Base-by-base conservation (phyloP, 768 basidiomycete genomes). In the Lentinus brumalis region DNA sequence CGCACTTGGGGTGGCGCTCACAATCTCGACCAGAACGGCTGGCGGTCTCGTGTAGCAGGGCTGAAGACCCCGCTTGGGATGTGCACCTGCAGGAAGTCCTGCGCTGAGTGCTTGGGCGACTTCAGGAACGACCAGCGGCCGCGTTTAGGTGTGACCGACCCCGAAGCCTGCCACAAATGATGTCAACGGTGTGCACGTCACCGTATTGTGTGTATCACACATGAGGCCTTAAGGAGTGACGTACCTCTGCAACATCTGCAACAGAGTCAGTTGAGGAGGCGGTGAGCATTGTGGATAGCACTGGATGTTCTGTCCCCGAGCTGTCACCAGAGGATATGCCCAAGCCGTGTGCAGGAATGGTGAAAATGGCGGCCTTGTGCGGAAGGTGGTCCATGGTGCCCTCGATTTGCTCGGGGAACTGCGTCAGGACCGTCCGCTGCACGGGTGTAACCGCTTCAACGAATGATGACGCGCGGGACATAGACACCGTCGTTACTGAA, bases 41-140 rank as follows among this genome's bases (percentile, higher is more conserved):
- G 54, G 3, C 60, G 49, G 10, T 50, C 45, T 41, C 60, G 49
- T 5, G 41, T 50, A 26, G 46, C 29, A 32, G 65, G 62, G 39
- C 62, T 66, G 51, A 66, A 51, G n/a, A 63, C 38, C 1, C 59
- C 57, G 1, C 52, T 50, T 9, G 65, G 65, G 31, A 66, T 66
- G 14, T 61, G 55, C 39, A 66, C 62, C 5, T 63, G 59, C 31
- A 63, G 26, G 31, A 63, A 63, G 50, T 63, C 60, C 18, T 42
- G 45, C 1, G 56, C 40, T 7, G 40, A 32, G 5, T 38, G 49
- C 18, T 39, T 57, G 7, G 59, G 50, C 8, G 57, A 55, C 35
- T 16, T 63, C 21, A 53, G n/a, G 29, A 56, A 15, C 4, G 54
- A 59, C 47, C 57, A 47, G 1, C 42, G 54, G 15, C 57, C 49